These are phyloP conservation scores for Alternaria sp. DNA, from an alignment of 2,329 filamentous ascomycete species.

Conservation along the genomic window DNA sequence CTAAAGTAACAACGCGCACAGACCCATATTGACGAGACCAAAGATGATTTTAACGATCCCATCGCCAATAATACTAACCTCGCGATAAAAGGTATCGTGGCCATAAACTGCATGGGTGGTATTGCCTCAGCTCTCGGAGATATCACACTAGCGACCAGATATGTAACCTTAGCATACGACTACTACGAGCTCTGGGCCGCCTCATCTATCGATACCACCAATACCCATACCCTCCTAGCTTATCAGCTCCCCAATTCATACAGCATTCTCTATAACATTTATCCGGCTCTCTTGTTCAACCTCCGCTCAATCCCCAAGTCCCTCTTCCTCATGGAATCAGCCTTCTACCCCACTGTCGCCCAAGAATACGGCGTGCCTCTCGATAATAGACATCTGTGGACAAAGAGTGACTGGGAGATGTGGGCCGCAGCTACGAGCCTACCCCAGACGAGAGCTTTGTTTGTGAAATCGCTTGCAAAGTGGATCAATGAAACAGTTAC, in stretches of 20 bases:
- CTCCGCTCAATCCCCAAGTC: not conserved
- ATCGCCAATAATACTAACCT: conserved; percentile 1
- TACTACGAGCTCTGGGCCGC: not conserved
- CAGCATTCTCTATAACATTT: not conserved
- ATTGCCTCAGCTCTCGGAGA: not conserved
- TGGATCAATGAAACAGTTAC: not conserved
- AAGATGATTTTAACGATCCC: not conserved
- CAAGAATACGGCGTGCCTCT: not conserved
- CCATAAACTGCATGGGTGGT: not conserved
- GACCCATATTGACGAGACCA: not conserved
- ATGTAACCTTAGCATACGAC: not conserved
- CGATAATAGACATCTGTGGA: not conserved
- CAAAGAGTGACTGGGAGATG: not conserved
- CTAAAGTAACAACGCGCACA: not conserved
- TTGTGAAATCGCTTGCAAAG: not conserved
- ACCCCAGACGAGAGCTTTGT: not conserved
- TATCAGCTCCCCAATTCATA: not conserved
- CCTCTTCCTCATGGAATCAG: not conserved
- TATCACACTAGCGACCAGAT: not conserved
- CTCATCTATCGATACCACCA: not conserved
- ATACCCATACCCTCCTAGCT: not conserved
- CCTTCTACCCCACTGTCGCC: not conserved
- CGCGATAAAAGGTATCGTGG: not conserved
- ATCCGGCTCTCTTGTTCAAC: not conserved
- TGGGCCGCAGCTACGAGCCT: not conserved